phyloP scores from a whole-genome alignment of 257 asterid genomes.

The Lantana camara region DNA sequence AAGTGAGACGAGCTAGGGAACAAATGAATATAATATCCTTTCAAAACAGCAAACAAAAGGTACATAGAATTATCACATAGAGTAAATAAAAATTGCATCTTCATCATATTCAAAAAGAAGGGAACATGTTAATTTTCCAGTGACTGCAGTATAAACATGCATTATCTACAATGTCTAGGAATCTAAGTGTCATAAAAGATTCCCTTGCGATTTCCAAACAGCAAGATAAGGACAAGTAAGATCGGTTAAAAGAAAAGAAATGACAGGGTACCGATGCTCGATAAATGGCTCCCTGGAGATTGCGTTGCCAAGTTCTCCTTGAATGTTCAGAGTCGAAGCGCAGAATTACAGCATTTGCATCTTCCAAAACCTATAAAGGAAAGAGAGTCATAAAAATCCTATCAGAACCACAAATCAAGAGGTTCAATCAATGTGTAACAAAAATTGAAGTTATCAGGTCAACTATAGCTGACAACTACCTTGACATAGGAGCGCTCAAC shows the following conservation, averaged over 20 bases:
- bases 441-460: conserved; percentile 4
- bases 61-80: not conserved
- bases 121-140: conserved; percentile 3
- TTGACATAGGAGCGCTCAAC: conserved; percentile 59
- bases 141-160: conserved; percentile 2
- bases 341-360: conserved; percentile 73
- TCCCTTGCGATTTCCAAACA: conserved; percentile 6
- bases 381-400: conserved; percentile 22
- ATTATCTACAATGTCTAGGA: conserved; percentile 9
- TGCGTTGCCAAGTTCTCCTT: conserved; percentile 77
- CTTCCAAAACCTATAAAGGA: conserved; percentile 70
- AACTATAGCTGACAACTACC: conserved; percentile 43
- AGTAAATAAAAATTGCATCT: not conserved
- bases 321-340: conserved; percentile 75
- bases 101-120: not conserved
- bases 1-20: not conserved
- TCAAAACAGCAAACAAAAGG: not conserved
- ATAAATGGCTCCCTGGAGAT: conserved; percentile 87
- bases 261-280: conserved; percentile 74
- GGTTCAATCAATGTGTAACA: conserved; percentile 19
- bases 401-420: conserved; percentile 24
- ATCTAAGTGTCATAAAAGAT: conserved; percentile 10
- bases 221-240: not conserved
- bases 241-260: conserved; percentile 4
- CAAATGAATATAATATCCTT: too few species aligned